phyloP scores from a whole-genome alignment of 495 filamentous ascomycete species.

The Podospora australis region DNA sequence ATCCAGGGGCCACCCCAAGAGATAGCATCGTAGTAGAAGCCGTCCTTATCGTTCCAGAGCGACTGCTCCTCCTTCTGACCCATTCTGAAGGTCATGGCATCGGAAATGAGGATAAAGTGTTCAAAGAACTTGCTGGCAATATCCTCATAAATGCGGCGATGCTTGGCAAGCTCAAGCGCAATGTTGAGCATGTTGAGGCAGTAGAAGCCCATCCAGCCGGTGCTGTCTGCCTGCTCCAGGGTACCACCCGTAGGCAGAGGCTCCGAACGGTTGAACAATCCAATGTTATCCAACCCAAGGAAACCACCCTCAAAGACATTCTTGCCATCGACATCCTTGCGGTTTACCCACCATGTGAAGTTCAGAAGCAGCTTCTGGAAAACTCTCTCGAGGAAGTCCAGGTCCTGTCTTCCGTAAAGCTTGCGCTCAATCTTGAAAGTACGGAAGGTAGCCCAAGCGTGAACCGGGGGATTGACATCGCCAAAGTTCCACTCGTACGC shows the following conservation, averaged over 20 bases:
- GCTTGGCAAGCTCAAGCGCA: conserved; percentile 86
- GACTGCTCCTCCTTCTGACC: conserved; percentile 71
- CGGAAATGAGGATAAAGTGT: conserved; percentile 94
- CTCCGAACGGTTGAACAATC: conserved; percentile 95
- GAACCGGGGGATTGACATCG: conserved; percentile 93
- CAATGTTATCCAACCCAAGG: conserved; percentile 94
- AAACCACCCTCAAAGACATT: conserved; percentile 97
- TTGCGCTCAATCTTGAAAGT: conserved; percentile 98
- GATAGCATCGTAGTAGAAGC: conserved; percentile 98
- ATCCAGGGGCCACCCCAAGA: conserved; percentile 89
- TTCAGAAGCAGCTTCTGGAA: conserved; percentile 95
- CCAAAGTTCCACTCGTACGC: conserved; percentile 97
- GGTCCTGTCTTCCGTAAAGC: conserved; percentile 87
- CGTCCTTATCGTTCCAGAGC: conserved; percentile 90
- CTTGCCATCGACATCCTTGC: conserved; percentile 88
- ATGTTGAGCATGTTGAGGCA: conserved; percentile 95
- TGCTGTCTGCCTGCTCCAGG: conserved; percentile 93
- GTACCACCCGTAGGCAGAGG: conserved; percentile 88
- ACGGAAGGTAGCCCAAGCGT: conserved; percentile 91
- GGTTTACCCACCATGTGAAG: conserved; percentile 99
- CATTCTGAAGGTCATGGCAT: conserved; percentile 88
- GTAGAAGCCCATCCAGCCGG: conserved; percentile 98
- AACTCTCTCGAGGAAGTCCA: conserved; percentile 92
- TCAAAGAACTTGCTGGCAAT: conserved; percentile 99
- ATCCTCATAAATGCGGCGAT: conserved; percentile 93